A percentile compares a stretch with the other conserved stretches of the same genome.
Evolutionary conservation across 345 rosid genomes (phyloP).

Genomic region (Brassica juncea): DNA sequence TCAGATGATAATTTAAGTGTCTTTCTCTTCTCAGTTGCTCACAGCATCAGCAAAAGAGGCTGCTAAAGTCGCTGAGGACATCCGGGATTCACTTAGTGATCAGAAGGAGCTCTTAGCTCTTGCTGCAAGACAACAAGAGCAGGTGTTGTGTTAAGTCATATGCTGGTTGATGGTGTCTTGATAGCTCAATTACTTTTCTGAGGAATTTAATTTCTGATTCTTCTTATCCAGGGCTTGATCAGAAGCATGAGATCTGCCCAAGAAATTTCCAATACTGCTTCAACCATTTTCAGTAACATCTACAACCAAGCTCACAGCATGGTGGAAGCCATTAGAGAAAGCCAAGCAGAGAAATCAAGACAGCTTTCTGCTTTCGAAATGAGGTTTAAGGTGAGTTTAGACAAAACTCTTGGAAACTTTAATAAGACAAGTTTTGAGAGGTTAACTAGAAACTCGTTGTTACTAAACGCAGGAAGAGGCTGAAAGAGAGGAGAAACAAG

Average conservation of each 20-base stretch:
- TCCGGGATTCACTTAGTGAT: conserved; percentile 57
- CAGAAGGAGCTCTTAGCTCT: conserved; percentile 63
- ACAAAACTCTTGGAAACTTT: conserved; percentile 7
- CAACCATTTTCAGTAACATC: conserved; percentile 57
- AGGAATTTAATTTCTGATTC: conserved; percentile 3
- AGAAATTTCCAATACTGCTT: conserved; percentile 61
- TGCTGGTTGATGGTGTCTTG: conserved; percentile 9
- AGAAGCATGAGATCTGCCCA: conserved; percentile 61
- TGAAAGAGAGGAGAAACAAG: conserved; percentile 71
- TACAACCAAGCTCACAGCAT: conserved; percentile 57
- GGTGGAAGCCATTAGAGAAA: conserved; percentile 49
- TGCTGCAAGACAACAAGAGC: conserved; percentile 65
- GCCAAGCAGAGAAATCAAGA: conserved; percentile 51
- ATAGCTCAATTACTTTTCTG: not conserved
- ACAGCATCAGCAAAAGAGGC: conserved; percentile 54
- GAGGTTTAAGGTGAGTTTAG: conserved; percentile 55
- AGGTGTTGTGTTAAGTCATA: conserved; percentile 42
- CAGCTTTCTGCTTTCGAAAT: conserved; percentile 61
- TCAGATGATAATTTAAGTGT: not conserved
- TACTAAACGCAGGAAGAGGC: conserved; percentile 68
- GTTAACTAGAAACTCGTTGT: not conserved
- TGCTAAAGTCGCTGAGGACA: conserved; percentile 50
- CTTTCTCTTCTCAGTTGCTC: conserved; percentile 54
- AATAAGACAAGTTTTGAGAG: conserved; percentile 16
- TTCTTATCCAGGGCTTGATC: conserved; percentile 51